Base-by-base conservation (phyloP, 192 early-diverging fungal genomes). In the Umbelopsis sp. region DNA sequence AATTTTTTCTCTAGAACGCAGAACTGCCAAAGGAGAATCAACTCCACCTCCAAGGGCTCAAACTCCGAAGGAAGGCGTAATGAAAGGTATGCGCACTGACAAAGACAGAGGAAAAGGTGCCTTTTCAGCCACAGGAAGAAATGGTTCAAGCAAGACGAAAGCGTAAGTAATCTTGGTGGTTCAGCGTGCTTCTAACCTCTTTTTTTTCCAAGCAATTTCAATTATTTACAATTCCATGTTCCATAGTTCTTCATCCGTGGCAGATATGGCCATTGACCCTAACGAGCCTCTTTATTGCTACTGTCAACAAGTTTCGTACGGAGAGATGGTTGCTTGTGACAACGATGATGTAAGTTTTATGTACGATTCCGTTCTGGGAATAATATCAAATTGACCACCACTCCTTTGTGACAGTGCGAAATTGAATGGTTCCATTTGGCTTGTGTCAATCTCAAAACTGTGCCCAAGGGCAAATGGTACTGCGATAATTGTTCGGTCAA, bases 391-490 rank as follows among this genome's bases (percentile, higher is more conserved):
- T 11, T n/a, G 3, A 11, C 20, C 21, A 11, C 15, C 49, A 51
- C 37, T n/a, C 4, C 1, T 66, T 30, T 22, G 3, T 51, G 20
- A 30, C 65, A 90, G 88, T 99, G 97, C 77, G 90, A 92, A 51
- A 91, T 94, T 70, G 96, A 99, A 82, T 99, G 97, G 97, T 99
- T 99, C 85, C 97, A 99, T 82, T 85, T 94, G 68, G 88, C 85
- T 0, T 99, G 97, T 70, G 97, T 97, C 15, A 93, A 92, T 23
- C 86, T 99, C 33, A 91, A 87, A 37, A 88, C 85, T 16, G 94
- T 89, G 44, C 94, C 93, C 15, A 94, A 96, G 71, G 97, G 96
- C 16, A 91, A 91, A 75, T 99, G 97, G 97, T 99, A 91, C 82
- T 99, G 97, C 74, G 84, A 86, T 21, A 88, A 91, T 45, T 99